Percentiles rank a stretch among this genome's conserved stretches.
Conservation (phyloP, 345 rosid genomes). For the Populus tremula region DNA sequence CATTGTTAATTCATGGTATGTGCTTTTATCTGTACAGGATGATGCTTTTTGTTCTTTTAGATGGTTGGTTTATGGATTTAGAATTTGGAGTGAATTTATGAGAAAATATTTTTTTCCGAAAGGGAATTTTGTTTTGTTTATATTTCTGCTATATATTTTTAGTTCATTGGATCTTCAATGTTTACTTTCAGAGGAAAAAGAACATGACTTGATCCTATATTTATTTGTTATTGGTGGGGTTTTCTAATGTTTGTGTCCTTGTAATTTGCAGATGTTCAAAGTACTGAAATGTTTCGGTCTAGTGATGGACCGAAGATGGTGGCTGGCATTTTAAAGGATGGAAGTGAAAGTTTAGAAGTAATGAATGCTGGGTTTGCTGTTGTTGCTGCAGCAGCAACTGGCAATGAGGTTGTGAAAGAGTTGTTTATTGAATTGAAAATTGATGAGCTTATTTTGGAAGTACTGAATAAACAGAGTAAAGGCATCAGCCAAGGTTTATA, state of each 20-base stretch:
- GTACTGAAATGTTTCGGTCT: slow-evolving; percentile 58
- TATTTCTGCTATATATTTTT: not conserved
- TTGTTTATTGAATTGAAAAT: slow-evolving; percentile 73
- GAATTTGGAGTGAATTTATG: not conserved
- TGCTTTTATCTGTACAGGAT: not conserved
- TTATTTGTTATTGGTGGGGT: slow-evolving; percentile 7
- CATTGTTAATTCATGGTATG: slow-evolving; percentile 62
- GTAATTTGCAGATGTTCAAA: slow-evolving; percentile 55
- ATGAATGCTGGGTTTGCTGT: slow-evolving; percentile 59
- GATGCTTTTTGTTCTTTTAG: not conserved
- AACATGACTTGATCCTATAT: not conserved
- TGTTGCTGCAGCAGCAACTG: slow-evolving; percentile 75
- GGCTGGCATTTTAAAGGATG: slow-evolving; percentile 43
- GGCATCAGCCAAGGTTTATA: slow-evolving; percentile 49
- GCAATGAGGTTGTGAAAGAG: slow-evolving; percentile 83
- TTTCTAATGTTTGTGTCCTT: not conserved
- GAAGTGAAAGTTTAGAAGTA: slow-evolving; percentile 41
- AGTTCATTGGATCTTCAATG: not conserved
- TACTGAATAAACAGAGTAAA: slow-evolving; percentile 42
- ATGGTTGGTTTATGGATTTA: not conserved
- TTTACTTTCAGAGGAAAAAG: not conserved
- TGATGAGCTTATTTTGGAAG: slow-evolving; percentile 69
- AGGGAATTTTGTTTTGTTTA: not conserved
- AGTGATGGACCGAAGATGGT: slow-evolving; percentile 59
- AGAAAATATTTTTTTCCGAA: not conserved